Evolutionary conservation across 1,139 yeast genomes (phyloP), one percentile per base, ranked within the genome.

Genomic region (Sugiyamaella neomexicana): DNA sequence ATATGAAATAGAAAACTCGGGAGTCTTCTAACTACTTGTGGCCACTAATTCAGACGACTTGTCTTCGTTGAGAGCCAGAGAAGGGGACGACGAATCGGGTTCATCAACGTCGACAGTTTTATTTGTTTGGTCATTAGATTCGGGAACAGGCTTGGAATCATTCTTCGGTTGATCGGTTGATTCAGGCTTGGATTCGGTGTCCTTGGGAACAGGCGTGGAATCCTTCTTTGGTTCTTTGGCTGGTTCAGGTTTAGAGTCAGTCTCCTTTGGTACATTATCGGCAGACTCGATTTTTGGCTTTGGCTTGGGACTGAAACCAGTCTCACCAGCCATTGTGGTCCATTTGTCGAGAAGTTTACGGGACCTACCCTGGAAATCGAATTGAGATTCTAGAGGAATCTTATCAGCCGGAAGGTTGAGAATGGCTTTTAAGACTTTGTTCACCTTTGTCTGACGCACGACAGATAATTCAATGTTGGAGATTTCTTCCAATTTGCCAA

Each of bases 361-460:
- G n/a, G 68, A 58, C 9, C 71, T 63, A 10, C 45, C 58, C 46
- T 54, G 59, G 62, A 64, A 71, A 17, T 57, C 58, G 54, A 51
- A 64, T 52, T 60, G 53, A 9, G 57, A 58, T n/a, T 68, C 72
- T 25, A 54, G 55, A 5, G 72, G 70, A 8, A 68, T 60, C 5
- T 51, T 48, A 1, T 56, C 60, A n/a, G 48, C 40, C 5, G 55
- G 55, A 1, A 57, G 44, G 46, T 62, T 61, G 15, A 66, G 50
- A 37, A 70, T 67, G 2, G 65, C 64, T 50, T 62, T 60, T 36
- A 72, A 61, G 10, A 71, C 75, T 52, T 70, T 66, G 58, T 66
- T 65, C 51, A 72, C 66, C 61, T 71, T 72, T 27, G 73, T 66
- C 45, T 62, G 59, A 15, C 73, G 66, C 38, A 72, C 68, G 37